Evolutionary conservation across 83 land plant species (phyloP), one percentile per base, ranked within the genome.

Genomic region (Thuja plicata): DNA sequence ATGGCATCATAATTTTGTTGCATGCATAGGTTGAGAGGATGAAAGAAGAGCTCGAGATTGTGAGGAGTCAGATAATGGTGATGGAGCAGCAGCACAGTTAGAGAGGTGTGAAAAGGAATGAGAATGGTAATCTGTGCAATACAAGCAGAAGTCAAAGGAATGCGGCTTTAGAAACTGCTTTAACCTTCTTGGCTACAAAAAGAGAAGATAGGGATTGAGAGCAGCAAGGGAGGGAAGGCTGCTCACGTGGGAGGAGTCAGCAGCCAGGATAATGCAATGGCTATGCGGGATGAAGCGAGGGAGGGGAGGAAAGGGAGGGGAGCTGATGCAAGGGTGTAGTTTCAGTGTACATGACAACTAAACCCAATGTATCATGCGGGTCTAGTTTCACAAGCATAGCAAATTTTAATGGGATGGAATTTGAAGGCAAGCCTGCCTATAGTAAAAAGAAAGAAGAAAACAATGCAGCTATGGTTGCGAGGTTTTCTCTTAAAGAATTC

Each of bases 391-490:
- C 84, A 11, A 89, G 92, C 1, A 92, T 89, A 32, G 90, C 94
- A 52, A 89, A 86, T 80, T 76, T 92, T 52, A 89, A 71, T 71
- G 93, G 90, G 43, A 86, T 91, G 43, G 50, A 5, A 84, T 95
- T 92, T 76, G 4, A 8, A 82, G 96, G 96, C 9, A 74, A 62
- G 19, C 77, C 66, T 89, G 93, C 95, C 10, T 92, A 81, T 83
- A 87, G 90, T 3, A 95, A 93, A 88, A 95, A 93, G 87, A 92
- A 89, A 76, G 94, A 95, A 38, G 94, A 95, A 89, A 86, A 85
- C 73, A 89, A 86, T 89, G 95, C 96, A 41, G 95, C 96, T 81
- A 89, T 91, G 60, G 88, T 92, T 86, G 96, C 96, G 74, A 92
- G 89, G 77, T 50, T 15, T 83, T 46, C 85, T 54, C 86, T 92